These are phyloP conservation scores for Fusarium sp. DNA, from an alignment of 2,329 filamentous ascomycete species.

Conservation along the genomic window DNA sequence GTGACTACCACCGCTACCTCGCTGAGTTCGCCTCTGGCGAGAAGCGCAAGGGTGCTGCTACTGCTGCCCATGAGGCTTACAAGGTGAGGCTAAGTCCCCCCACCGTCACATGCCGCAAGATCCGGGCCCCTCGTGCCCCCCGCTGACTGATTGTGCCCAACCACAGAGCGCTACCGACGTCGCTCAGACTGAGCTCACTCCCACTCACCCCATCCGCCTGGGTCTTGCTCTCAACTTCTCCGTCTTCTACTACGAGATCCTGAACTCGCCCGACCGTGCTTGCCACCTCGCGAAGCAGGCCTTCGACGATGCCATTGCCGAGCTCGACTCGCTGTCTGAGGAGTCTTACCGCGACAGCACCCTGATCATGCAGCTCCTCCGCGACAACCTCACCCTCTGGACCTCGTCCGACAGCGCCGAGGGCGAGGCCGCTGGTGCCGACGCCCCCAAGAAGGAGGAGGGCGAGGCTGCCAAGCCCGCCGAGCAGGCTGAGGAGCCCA, in stretches of 20 bases:
- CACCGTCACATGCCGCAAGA: conserved; percentile 44
- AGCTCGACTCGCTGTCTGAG: conserved; percentile 96
- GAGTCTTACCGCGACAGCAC: conserved; percentile 99
- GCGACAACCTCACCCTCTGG: conserved; percentile 99
- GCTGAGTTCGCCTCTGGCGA: conserved; percentile 94
- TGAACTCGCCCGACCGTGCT: conserved; percentile 97
- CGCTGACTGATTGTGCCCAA: conserved; percentile 29
- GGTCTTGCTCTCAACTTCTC: conserved; percentile 99
- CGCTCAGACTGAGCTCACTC: conserved; percentile 96
- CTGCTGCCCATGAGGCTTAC: conserved; percentile 93
- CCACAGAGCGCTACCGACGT: conserved; percentile 93
- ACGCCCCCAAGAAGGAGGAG: conserved; percentile 60
- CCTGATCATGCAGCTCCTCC: conserved; percentile 97
- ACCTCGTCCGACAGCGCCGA: conserved; percentile 81
- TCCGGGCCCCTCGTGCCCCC: conserved; percentile 37
- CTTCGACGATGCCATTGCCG: conserved; percentile 97
- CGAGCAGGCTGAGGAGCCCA: conserved; percentile 70
- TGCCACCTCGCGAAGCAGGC: conserved; percentile 99
- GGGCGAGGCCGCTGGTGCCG: conserved; percentile 80
- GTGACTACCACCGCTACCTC: conserved; percentile 95
- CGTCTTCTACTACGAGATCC: conserved; percentile 99
- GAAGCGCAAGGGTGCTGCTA: conserved; percentile 90
- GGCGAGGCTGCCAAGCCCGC: conserved; percentile 67
- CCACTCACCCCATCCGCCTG: conserved; percentile 97
- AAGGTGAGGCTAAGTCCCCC: conserved; percentile 73